phyloP scores from a whole-genome alignment of 2,329 filamentous ascomycete species.

The Scorias spongiosa region DNA sequence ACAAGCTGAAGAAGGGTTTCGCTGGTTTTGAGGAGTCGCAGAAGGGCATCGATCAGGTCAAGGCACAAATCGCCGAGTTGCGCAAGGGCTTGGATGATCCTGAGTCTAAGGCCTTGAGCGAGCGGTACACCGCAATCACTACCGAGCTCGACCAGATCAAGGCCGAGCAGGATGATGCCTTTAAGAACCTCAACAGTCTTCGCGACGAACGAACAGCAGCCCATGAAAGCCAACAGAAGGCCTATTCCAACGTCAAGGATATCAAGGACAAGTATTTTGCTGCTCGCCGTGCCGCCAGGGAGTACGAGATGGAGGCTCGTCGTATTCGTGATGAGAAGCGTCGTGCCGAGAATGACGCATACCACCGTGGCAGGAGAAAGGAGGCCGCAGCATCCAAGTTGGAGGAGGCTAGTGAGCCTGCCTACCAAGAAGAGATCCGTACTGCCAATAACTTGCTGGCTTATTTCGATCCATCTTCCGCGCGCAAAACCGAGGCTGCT shows the following conservation, averaged over 20 bases:
- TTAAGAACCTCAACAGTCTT: constrained; percentile 72
- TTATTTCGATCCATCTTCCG: constrained; percentile 69
- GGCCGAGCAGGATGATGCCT: constrained; percentile 78
- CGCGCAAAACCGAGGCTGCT: constrained; percentile 46
- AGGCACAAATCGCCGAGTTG: constrained; percentile 74
- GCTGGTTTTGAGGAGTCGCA: constrained; percentile 68
- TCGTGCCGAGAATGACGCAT: constrained; percentile 64
- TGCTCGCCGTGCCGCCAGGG: constrained; percentile 64
- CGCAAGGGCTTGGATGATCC: constrained; percentile 84
- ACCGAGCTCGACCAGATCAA: constrained; percentile 81
- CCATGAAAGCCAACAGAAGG: constrained; percentile 73
- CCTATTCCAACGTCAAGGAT: constrained; percentile 66
- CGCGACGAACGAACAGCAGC: constrained; percentile 76
- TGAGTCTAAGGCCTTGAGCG: constrained; percentile 73
- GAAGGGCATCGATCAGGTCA: constrained; percentile 77
- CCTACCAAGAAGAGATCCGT: constrained; percentile 85
- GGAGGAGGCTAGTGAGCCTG: constrained; percentile 67
- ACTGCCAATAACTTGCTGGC: constrained; percentile 74
- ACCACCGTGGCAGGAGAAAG: constrained; percentile 57
- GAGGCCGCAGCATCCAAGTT: constrained; percentile 62
- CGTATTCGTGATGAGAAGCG: constrained; percentile 62
- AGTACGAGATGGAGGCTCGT: constrained; percentile 72
- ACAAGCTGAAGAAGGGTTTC: constrained; percentile 86
- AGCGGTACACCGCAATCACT: constrained; percentile 73
- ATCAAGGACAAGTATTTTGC: constrained; percentile 81